These are phyloP conservation scores for Chenopodium album DNA, from an alignment of 148 eudicot genomes.

Conservation along the genomic window DNA sequence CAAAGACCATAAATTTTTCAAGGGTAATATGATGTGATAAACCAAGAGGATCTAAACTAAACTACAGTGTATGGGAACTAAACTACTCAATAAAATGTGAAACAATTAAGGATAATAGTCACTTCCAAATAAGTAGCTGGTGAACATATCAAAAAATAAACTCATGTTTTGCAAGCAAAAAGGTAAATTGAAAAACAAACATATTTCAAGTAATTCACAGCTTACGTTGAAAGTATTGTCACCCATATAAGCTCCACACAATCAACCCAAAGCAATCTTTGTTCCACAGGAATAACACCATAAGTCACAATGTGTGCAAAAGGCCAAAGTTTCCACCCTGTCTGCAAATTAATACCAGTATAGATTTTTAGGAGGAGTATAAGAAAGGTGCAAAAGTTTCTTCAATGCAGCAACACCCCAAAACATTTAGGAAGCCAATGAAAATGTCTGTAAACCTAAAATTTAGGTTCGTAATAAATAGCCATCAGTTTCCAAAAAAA, in stretches of 20 bases:
- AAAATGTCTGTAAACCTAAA: too few species aligned
- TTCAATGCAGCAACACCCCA: background rate
- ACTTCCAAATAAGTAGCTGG: background rate
- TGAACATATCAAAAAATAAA: too few species aligned
- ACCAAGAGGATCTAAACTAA: too few species aligned
- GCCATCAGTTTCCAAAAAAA: too few species aligned
- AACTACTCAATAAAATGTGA: background rate
- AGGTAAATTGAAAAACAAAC: too few species aligned
- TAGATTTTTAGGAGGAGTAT: too few species aligned
- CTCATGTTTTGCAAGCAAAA: too few species aligned
- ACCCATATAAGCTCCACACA: slow-evolving; percentile 96
- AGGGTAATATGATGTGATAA: background rate
- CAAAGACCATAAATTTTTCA: background rate
- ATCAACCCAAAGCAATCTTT: slow-evolving; percentile 98
- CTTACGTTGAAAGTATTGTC: slow-evolving; percentile 96
- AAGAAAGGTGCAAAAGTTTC: too few species aligned
- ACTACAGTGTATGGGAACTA: too few species aligned
- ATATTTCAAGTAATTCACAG: background rate
- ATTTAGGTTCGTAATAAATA: too few species aligned
- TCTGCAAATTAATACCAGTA: slow-evolving; percentile 35
- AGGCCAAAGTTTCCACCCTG: slow-evolving; percentile 95
- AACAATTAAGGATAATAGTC: too few species aligned
- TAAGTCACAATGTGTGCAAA: slow-evolving; percentile 91
- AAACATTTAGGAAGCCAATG: too few species aligned
- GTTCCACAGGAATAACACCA: slow-evolving; percentile 85